These are phyloP conservation scores for Straminergon stramineum DNA, from an alignment of 225 moss, liverwort and hornwort species.

Conservation along the genomic window DNA sequence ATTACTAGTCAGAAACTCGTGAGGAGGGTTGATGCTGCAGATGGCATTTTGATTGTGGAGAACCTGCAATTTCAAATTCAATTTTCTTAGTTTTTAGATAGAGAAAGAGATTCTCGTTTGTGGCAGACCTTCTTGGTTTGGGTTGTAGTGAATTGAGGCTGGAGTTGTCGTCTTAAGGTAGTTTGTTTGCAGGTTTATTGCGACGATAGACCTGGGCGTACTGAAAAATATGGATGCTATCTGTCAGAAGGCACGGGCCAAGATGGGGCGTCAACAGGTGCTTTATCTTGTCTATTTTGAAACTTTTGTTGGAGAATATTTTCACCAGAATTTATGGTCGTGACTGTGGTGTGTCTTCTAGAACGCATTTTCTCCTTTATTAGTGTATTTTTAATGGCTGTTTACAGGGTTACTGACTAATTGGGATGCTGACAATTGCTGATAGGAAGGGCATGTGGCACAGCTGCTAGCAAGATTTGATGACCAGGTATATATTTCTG, in stretches of 20 bases:
- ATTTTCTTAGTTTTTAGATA: neutral
- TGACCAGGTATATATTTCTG: slow-evolving; percentile 32
- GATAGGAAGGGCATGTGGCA: slow-evolving; percentile 40
- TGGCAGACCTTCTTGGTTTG: neutral
- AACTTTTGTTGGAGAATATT: neutral
- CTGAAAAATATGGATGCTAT: slow-evolving; percentile 64
- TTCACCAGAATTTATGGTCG: neutral
- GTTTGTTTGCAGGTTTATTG: slow-evolving; percentile 43
- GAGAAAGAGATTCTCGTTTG: neutral
- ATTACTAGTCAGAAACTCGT: neutral
- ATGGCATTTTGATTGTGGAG: neutral
- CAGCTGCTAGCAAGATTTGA: slow-evolving; percentile 44
- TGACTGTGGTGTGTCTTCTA: neutral
- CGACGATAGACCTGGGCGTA: slow-evolving; percentile 64
- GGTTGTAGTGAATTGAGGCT: neutral
- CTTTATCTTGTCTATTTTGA: neutral
- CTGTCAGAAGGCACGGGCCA: slow-evolving; percentile 51
- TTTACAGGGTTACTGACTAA: neutral
- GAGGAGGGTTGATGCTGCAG: neutral
- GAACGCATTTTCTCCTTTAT: neutral
- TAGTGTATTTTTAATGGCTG: neutral
- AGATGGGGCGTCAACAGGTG: slow-evolving; percentile 69
- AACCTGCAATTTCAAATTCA: neutral
- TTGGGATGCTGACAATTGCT: neutral
- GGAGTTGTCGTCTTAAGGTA: neutral